phyloP scores from a whole-genome alignment of 768 basidiomycete genomes.

The Pleurotus platypus region DNA sequence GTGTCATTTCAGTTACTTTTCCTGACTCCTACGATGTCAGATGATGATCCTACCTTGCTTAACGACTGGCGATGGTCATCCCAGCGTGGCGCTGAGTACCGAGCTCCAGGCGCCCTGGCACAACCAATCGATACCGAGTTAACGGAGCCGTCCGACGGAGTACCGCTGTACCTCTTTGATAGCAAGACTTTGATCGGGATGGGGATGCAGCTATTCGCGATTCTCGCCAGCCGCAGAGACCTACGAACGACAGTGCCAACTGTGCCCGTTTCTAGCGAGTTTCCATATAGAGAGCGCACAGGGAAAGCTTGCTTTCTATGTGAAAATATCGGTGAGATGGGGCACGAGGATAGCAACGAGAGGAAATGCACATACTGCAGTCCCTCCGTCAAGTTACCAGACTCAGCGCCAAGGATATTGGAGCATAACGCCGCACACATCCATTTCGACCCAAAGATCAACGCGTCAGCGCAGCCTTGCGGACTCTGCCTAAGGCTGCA shows the following conservation, averaged over 20 bases:
- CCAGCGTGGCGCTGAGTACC: background rate
- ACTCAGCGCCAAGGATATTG: slow-evolving; percentile 15
- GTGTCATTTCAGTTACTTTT: slow-evolving; percentile 4
- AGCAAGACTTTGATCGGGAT: slow-evolving; percentile 18
- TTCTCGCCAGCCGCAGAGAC: slow-evolving; percentile 15
- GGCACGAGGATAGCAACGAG: background rate
- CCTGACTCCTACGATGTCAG: background rate
- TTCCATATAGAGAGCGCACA: slow-evolving; percentile 15
- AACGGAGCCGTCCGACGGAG: slow-evolving; percentile 3
- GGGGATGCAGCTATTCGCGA: slow-evolving; percentile 15
- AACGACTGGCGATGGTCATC: slow-evolving; percentile 24
- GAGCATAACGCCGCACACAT: slow-evolving; percentile 25
- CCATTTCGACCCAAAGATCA: slow-evolving; percentile 16
- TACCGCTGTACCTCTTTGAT: slow-evolving; percentile 21
- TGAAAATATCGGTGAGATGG: background rate
- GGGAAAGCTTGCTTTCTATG: slow-evolving; percentile 20
- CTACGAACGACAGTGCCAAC: slow-evolving; percentile 14
- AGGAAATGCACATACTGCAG: background rate
- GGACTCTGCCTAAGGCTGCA: slow-evolving; percentile 21
- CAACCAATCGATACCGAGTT: slow-evolving; percentile 21
- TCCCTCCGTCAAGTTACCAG: slow-evolving; percentile 10
- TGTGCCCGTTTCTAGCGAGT: slow-evolving; percentile 14
- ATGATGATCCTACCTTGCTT: slow-evolving; percentile 1
- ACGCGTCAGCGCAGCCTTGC: slow-evolving; percentile 15
- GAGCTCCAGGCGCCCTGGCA: slow-evolving; percentile 17